Percentiles rank a stretch among this genome's conserved stretches.
Conservation (phyloP, 2,329 filamentous ascomycete genomes). For the Macrophomina phaseolina region DNA sequence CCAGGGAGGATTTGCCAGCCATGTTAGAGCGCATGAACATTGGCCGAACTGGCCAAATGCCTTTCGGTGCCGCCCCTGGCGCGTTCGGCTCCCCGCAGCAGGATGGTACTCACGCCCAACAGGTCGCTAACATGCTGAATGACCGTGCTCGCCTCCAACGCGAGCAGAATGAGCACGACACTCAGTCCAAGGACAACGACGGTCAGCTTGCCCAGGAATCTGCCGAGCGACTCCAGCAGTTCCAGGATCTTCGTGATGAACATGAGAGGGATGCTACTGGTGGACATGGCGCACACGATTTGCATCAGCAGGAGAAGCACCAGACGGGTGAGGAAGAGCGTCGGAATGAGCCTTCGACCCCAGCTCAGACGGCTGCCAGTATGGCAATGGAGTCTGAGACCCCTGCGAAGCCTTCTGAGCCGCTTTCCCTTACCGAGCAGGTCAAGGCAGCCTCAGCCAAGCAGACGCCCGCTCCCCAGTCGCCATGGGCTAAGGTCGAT, state of each 20-base stretch:
- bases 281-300: conserved; percentile 27
- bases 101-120: conserved; percentile 58
- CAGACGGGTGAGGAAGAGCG: conserved; percentile 33
- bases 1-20: conserved; percentile 72
- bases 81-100: conserved; percentile 56
- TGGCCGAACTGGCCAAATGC: conserved; percentile 54
- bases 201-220: conserved; percentile 50
- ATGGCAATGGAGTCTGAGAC: conserved; percentile 24
- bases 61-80: conserved; percentile 54
- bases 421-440: conserved; percentile 79
- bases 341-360: conserved; percentile 26
- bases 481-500: conserved; percentile 66
- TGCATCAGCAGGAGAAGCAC: conserved; percentile 33
- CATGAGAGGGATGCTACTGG: conserved; percentile 29
- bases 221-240: conserved; percentile 78
- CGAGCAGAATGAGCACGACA: conserved; percentile 64
- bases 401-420: conserved; percentile 48
- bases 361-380: conserved; percentile 6
- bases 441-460: conserved; percentile 73
- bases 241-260: conserved; percentile 70
- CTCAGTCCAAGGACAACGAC: conserved; percentile 53
- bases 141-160: conserved; percentile 65
- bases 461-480: conserved; percentile 60
- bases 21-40: conserved; percentile 71
- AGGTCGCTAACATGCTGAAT: conserved; percentile 65